These are phyloP conservation scores for Oryza glaberrima DNA, from an alignment of 176 grass and related monocot genomes.

Conservation along the genomic window DNA sequence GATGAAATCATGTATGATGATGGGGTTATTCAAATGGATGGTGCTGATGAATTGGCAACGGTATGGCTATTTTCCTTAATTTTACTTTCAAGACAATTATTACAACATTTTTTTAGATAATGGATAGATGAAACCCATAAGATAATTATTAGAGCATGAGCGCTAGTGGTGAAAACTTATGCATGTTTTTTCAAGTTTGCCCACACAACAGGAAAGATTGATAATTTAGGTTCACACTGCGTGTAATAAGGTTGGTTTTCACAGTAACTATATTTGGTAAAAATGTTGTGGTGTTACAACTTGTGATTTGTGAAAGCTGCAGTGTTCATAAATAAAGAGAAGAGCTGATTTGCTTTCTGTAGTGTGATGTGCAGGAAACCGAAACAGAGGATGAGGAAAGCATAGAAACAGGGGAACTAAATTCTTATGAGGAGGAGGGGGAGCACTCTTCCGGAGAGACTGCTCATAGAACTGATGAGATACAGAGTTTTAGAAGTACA, in stretches of 20 bases:
- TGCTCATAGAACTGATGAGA: conserved; percentile 34
- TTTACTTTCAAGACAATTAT: conserved; percentile 19
- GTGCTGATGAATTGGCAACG: conserved; percentile 36
- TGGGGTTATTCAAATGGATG: conserved; percentile 32
- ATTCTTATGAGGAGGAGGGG: neutral
- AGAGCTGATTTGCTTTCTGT: neutral
- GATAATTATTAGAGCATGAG: conserved; percentile 1
- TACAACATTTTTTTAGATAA: neutral
- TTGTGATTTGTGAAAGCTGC: neutral
- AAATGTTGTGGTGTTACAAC: neutral
- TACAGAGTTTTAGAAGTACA: conserved; percentile 34
- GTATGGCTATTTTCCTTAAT: neutral
- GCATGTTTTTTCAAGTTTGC: conserved; percentile 23
- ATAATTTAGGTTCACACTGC: conserved; percentile 10
- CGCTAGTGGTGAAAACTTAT: neutral
- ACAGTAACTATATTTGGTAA: neutral
- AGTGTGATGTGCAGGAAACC: conserved; percentile 39
- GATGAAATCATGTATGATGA: conserved; percentile 34
- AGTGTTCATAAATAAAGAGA: neutral
- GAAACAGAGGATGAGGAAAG: conserved; percentile 34
- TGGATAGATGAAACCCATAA: neutral
- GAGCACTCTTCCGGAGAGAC: conserved; percentile 23
- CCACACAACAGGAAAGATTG: neutral
- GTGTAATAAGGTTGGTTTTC: conserved; percentile 16
- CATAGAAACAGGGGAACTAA: conserved; percentile 13